Percentiles rank a stretch among this genome's conserved stretches.
Conservation (phyloP, 2,329 filamentous ascomycete species). For the Periconia sp. region DNA sequence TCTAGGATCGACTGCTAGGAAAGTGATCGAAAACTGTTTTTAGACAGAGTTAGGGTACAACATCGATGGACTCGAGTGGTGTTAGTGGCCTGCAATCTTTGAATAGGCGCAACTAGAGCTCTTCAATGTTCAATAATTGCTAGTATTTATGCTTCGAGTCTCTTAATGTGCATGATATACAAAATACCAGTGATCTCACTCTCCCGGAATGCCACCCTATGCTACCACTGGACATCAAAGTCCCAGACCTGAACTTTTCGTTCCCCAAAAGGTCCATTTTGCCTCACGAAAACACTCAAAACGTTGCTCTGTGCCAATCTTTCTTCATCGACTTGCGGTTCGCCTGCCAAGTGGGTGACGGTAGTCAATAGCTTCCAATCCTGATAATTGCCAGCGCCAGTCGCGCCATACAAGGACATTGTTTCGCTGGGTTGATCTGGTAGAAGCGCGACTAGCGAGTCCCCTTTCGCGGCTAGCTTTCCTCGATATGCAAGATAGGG, state of each 20-base stretch:
- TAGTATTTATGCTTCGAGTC: too few species aligned
- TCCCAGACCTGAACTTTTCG: constrained; percentile 45
- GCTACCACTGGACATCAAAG: constrained; percentile 27
- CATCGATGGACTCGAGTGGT: too few species aligned
- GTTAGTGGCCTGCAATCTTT: too few species aligned
- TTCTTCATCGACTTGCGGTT: constrained; percentile 40
- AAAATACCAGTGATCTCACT: too few species aligned
- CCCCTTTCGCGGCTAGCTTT: constrained; percentile 34
- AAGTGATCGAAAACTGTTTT: too few species aligned
- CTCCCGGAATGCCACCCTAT: background rate
- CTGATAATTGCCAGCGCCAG: constrained; percentile 29
- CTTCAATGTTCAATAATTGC: too few species aligned
- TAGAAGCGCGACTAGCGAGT: constrained; percentile 36
- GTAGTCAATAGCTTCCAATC: constrained; percentile 40
- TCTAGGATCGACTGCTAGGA: too few species aligned
- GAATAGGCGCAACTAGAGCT: too few species aligned
- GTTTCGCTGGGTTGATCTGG: constrained; percentile 38
- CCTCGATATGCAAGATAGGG: constrained; percentile 41
- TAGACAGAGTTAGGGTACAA: too few species aligned
- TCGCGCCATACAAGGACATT: constrained; percentile 36
- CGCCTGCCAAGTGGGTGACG: constrained; percentile 37
- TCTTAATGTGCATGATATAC: too few species aligned
- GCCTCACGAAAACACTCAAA: constrained; percentile 42
- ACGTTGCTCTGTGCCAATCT: constrained; percentile 28
- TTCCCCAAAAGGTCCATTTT: constrained; percentile 39